Evolutionary conservation across 495 filamentous ascomycete genomes (phyloP), one percentile per base, ranked within the genome.

Genomic region (Trichoderma reesei): DNA sequence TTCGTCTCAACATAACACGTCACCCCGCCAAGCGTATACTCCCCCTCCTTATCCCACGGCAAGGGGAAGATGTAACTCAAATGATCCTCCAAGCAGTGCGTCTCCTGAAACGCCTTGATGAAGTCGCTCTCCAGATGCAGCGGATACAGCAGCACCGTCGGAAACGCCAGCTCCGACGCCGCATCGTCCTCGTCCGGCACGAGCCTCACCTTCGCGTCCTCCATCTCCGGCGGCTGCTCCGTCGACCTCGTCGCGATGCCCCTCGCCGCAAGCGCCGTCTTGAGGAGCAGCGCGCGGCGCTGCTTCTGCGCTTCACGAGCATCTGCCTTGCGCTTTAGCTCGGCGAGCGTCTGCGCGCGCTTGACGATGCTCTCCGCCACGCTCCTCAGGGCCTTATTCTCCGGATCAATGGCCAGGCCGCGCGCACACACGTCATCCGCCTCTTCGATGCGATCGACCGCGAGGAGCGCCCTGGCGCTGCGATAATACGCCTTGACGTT

Each of bases 401-500:
- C 61, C 36, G 84, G 73, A 44, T 93, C 89, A n/a, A 94, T 69
- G 0, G 74, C 74, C 1, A 96, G 76, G 0, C 92, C 93, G 5
- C 85, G 81, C 5, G 79, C 72, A 64, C 86, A 89, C 3, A 88
- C 85, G 71, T 96, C 90, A 66, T 85, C 80, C 5, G 94, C 91
- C 71, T 94, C 90, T 11, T 74, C 69, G 61, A 94, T 73, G 70
- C 86, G 87, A 67, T 86, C 84, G 7, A 96, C 80, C 8, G 86
- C 84, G 20, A 91, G 77, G 65, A 94, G 81, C 6, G 94, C 92
- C 66, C 80, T 78, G 0, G 88, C 82, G 36, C 88, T 89, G 63
- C 94, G 88, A 73, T 96, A 98, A 71, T 85, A 89, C 5, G 93
- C 91, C 75, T 98, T 98, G 69, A 93, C 71, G 72, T 94, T 95